Evolutionary conservation across 768 basidiomycete genomes (phyloP).

Genomic region (Pleurotus sapidus): DNA sequence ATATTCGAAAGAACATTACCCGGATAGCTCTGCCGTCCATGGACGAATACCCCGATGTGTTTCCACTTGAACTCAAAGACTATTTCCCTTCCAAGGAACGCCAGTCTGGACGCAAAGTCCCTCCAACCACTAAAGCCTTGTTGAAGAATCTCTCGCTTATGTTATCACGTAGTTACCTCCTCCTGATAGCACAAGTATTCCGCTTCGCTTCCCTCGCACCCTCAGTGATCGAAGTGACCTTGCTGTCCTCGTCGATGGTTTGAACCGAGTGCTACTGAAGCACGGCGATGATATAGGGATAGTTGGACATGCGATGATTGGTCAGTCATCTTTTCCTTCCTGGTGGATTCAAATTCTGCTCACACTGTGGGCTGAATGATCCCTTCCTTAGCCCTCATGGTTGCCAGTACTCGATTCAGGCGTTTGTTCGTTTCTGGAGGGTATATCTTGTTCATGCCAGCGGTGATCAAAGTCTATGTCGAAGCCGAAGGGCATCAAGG

Average conservation of each 20-base stretch:
- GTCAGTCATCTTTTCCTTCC: slow-evolving; percentile 33
- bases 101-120: background rate
- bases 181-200: slow-evolving; percentile 69
- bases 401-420: slow-evolving; percentile 72
- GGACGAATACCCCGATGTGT: slow-evolving; percentile 21
- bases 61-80: slow-evolving; percentile 38
- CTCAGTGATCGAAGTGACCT: slow-evolving; percentile 69
- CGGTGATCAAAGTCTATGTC: slow-evolving; percentile 65
- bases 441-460: slow-evolving; percentile 74
- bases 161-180: slow-evolving; percentile 65
- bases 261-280: slow-evolving; percentile 63
- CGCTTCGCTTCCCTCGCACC: slow-evolving; percentile 70
- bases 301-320: slow-evolving; percentile 70
- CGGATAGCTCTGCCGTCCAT: slow-evolving; percentile 56
- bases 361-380: background rate
- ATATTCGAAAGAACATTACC: slow-evolving; percentile 62
- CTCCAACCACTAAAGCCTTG: slow-evolving; percentile 12
- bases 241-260: slow-evolving; percentile 60
- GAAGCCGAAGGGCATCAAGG: slow-evolving; percentile 55
- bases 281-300: slow-evolving; percentile 78
- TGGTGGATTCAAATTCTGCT: background rate
- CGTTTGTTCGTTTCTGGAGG: slow-evolving; percentile 74
- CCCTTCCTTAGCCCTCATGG: slow-evolving; percentile 54
- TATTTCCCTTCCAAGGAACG: slow-evolving; percentile 39
- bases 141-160: slow-evolving; percentile 52